phyloP scores from a whole-genome alignment of 225 moss, liverwort and hornwort genomes.

The Antitrichia curtipendula region DNA sequence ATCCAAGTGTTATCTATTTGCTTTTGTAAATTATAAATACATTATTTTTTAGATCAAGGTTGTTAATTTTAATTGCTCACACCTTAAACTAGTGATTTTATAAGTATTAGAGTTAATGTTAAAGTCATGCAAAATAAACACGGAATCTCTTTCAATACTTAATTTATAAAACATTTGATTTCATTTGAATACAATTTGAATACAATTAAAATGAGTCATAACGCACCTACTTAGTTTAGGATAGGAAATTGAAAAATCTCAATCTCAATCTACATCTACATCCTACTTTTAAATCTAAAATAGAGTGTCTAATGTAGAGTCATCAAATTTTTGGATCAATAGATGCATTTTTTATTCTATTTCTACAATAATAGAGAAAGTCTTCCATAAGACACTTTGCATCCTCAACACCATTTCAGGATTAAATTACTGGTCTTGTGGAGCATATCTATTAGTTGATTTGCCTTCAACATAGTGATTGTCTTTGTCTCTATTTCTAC shows the following conservation, averaged over 20 bases:
- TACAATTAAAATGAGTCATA: neutral
- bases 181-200: too few relatives aligned
- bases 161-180: too few relatives aligned
- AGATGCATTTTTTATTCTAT: neutral
- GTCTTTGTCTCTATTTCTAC: neutral
- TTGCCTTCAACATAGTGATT: accelerated
- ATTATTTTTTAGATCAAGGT: accelerated
- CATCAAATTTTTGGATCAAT: accelerated
- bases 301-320: accelerated
- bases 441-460: too few relatives aligned
- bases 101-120: neutral
- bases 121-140: neutral
- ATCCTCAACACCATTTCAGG: accelerated
- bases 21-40: neutral
- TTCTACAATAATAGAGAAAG: neutral
- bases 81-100: accelerated
- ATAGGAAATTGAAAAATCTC: accelerated
- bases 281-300: accelerated
- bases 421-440: accelerated
- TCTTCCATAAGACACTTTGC: neutral
- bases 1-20: neutral
- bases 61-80: neutral
- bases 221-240: neutral
- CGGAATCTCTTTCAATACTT: too few relatives aligned
- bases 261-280: neutral